Base-by-base conservation (phyloP, 2,329 filamentous ascomycete species). In the Davidsoniella virescens region DNA sequence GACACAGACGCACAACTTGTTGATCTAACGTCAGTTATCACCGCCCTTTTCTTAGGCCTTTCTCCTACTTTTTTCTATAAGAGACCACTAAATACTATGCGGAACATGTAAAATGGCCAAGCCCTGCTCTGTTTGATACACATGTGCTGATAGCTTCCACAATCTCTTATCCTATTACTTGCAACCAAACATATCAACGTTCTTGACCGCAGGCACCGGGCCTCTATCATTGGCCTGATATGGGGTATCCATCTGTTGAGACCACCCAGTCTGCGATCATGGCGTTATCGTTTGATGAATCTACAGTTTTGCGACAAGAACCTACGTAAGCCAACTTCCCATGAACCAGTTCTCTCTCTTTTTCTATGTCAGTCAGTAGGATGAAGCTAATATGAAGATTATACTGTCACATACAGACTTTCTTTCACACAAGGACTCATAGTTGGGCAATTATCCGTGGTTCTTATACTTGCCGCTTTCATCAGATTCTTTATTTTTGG, bases 401-500 rank as follows among this genome's bases (percentile, higher is more conserved):
- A 23, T 18, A 17, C 16, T 18, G 5, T 18, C 3, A 18, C 37
- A 33, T 46, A 10, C 39, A 90, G 86, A 39, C 71, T 92, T 57
- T 92, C 87, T 36, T 96, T 96, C 64, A 94, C 87, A 0, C 87
- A 94, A 63, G 92, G 92, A 25, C 82, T 98, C 58, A 78, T 98
- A 45, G 73, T 96, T 29, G 92, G 92, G 46, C 92, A 98, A 65
- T 73, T 98, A 47, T 94, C 87, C 2, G 84, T 98, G 43, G 85
- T 94, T 12, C 70, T 96, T 20, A 73, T 98, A 38, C 78, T 98
- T 54, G 88, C 87, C 56, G 86, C 84, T 57, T 96, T 98, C 67
- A 96, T 98, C 66, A 94, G 94, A 64, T 98, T 95, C 76, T 98
- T 98, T 75, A 96, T 98, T 61, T 96, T 98, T 62, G 92, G 92